These are phyloP conservation scores for Trichopus zeylanicus DNA, from an alignment of 116 monocot species.

Conservation along the genomic window DNA sequence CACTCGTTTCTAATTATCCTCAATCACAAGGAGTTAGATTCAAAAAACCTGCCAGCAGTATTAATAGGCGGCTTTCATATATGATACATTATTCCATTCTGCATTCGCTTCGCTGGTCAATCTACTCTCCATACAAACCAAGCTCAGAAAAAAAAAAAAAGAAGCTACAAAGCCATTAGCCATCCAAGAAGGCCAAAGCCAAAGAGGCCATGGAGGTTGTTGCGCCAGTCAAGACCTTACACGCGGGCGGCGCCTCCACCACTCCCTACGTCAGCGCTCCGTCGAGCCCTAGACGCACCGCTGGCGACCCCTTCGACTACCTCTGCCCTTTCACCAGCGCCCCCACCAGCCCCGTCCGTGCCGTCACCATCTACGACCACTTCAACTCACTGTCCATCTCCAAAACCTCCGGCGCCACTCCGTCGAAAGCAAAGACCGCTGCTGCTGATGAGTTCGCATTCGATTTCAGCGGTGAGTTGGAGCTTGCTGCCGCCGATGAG, in stretches of 20 bases:
- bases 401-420: conserved; percentile 8
- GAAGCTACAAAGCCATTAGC: too few species aligned
- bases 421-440: background rate
- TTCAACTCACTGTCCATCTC: background rate
- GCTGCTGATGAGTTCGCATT: conserved; percentile 33
- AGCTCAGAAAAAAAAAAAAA: too few species aligned
- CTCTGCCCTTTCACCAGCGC: conserved; percentile 41
- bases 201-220: background rate
- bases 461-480: conserved; percentile 17
- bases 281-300: conserved; percentile 30
- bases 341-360: conserved; percentile 39
- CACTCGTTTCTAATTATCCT: too few species aligned
- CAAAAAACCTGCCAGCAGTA: too few species aligned
- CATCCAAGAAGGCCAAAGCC: too few species aligned
- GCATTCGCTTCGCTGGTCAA: too few species aligned
- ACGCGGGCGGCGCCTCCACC: background rate
- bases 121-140: too few species aligned
- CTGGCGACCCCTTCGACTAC: conserved; percentile 10
- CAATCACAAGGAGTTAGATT: too few species aligned
- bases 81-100: too few species aligned
- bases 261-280: conserved; percentile 28
- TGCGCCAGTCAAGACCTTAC: conserved; percentile 8
- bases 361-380: background rate
- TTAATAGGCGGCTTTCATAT: too few species aligned
- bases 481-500: conserved; percentile 41